Base-by-base conservation (phyloP, 805 yeast genomes). In the Starmerella gropengiesseri region DNA sequence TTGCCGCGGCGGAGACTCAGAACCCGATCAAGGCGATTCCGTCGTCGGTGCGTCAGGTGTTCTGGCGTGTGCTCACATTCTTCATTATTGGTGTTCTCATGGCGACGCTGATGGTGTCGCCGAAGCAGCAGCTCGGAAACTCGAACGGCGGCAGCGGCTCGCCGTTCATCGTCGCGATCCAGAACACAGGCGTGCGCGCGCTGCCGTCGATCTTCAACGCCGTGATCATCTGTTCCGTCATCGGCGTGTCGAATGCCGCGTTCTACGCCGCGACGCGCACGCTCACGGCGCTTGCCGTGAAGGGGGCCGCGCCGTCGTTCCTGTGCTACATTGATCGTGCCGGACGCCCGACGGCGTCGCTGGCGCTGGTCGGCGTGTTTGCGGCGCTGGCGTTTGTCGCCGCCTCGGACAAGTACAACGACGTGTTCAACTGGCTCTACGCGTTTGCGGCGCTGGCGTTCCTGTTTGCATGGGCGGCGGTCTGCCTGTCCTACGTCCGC, bases 81-180 rank as follows among this genome's bases (percentile, higher is more conserved):
- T 81, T 80, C 65, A 55, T 78, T 35, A 56, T 72, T 29, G 69
- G 81, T 20, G 74, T 79, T 41, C 67, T 78, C 52, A 61, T 80
- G 45, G 63, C 81, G 49, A 84, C 85, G 35, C 68, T 78, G 74
- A 68, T 77, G 58, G 87, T 80, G 44, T 71, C 82, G 28, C 72
- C 73, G 46, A 67, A 66, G 56, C 68, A 71, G 30, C 51, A 61
- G 37, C 66, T 80, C 47, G 69, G 74, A 14, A 69, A 75, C 39
- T 59, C 64, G 8, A 31, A 32, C 34, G 70, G 66, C 22, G 60
- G 59, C 16, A 70, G 79, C 31, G 86, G 89, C 17, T 80, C 91
- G 13, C 94, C 94, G 30, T 83, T 82, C 55, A 87, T 82, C 41
- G 77, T 82, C 55, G 94, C 94, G 37, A 78, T 83, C 55, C 71